Evolutionary conservation across 352 stramenopile species (phyloP).

Genomic region (Blastocystis sp.): DNA sequence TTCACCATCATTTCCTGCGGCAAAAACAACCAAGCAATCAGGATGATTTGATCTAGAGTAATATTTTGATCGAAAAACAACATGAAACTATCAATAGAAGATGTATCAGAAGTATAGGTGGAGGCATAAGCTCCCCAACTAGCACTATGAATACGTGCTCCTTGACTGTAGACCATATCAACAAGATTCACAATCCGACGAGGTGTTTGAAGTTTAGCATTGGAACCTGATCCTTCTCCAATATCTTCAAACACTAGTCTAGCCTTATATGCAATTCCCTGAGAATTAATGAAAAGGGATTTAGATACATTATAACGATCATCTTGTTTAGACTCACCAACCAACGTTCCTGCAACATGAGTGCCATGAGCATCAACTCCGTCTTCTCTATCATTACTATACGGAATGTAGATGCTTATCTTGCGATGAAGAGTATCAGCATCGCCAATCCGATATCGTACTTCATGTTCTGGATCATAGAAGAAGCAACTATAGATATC

Average conservation of each 20-base stretch:
- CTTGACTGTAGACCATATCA: slow-evolving; percentile 41
- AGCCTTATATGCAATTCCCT: slow-evolving; percentile 51
- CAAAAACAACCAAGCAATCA: slow-evolving; percentile 76
- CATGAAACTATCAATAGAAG: slow-evolving; percentile 57
- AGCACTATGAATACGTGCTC: slow-evolving; percentile 66
- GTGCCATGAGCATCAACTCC: slow-evolving; percentile 74
- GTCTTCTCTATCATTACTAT: slow-evolving; percentile 13
- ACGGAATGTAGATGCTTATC: slow-evolving; percentile 13
- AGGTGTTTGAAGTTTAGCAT: slow-evolving; percentile 1
- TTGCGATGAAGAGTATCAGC: slow-evolving; percentile 40
- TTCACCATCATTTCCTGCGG: slow-evolving; percentile 79
- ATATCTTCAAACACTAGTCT: slow-evolving; percentile 49
- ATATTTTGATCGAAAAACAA: slow-evolving; percentile 68
- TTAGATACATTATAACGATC: not conserved
- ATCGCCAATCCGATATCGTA: not conserved
- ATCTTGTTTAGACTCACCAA: slow-evolving; percentile 66
- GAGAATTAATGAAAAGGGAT: not conserved
- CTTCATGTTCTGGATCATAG: slow-evolving; percentile 54
- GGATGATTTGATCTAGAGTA: slow-evolving; percentile 76
- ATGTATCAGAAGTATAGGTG: slow-evolving; percentile 35
- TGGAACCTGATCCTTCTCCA: not conserved
- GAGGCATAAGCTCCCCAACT: slow-evolving; percentile 65
- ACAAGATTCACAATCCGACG: slow-evolving; percentile 7
- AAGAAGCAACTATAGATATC: slow-evolving; percentile 67
- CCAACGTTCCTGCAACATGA: slow-evolving; percentile 76